A percentile compares a stretch with the other conserved stretches of the same genome.
Evolutionary conservation across 345 rosid genomes (phyloP).

Genomic region (Sonneratia alba): DNA sequence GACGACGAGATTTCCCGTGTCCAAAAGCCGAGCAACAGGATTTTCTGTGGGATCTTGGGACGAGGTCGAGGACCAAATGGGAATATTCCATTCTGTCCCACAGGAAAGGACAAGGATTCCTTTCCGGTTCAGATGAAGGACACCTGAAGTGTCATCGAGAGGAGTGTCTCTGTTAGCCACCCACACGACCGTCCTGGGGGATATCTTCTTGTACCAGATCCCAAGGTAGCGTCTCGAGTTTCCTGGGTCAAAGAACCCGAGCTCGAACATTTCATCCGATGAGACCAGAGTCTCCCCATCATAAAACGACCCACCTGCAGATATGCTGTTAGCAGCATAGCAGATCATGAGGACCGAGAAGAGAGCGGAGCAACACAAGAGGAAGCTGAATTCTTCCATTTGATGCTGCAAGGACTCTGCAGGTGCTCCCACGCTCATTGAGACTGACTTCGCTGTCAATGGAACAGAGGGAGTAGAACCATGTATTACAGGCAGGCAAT

Average conservation of each 20-base stretch:
- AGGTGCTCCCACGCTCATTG: neutral
- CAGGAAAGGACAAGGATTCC: conserved; percentile 4
- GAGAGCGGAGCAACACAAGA: conserved; percentile 5
- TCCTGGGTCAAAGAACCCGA: conserved; percentile 22
- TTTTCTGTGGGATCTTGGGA: neutral
- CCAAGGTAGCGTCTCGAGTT: conserved; percentile 19
- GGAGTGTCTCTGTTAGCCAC: conserved; percentile 13
- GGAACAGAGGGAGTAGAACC: neutral
- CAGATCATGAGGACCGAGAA: neutral
- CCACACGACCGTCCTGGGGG: conserved; percentile 15
- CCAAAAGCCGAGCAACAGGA: conserved; percentile 31
- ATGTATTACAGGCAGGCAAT: neutral
- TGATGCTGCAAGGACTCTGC: neutral
- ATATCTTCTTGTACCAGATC: conserved; percentile 22
- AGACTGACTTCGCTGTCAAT: neutral
- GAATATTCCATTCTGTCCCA: neutral
- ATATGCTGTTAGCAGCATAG: conserved; percentile 13
- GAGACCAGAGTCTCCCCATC: conserved; percentile 23
- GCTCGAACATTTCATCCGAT: conserved; percentile 14
- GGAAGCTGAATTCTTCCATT: conserved; percentile 2
- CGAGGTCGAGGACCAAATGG: conserved; percentile 10
- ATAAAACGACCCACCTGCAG: conserved; percentile 7
- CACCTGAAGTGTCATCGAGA: conserved; percentile 4
- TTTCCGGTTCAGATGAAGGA: neutral
- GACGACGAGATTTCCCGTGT: conserved; percentile 39